Evolutionary conservation across 2,329 filamentous ascomycete genomes (phyloP), one percentile per base, ranked within the genome.

Genomic region (Neonectria punicea): DNA sequence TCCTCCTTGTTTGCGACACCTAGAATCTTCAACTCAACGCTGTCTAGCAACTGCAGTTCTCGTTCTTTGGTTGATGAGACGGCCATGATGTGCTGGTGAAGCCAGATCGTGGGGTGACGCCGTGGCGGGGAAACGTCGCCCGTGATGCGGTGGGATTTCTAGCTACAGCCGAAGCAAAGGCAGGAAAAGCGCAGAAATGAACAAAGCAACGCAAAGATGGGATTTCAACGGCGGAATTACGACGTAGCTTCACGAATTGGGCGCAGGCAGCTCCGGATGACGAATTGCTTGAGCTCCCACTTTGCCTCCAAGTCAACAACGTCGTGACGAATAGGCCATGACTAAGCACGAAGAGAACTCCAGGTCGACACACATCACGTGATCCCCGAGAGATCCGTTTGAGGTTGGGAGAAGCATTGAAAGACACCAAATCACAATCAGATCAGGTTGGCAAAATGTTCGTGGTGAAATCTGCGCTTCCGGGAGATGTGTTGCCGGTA

Each of bases 11-110:
- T 92, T 30, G 94, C 92, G 57, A 95, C 88, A 30, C 89, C 91
- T 16, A 89, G 77, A 74, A 98, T 96, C 68, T 90, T 88, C 75
- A 96, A 89, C 78, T 97, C 94, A 50, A 97, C 91, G 76, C 93
- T 95, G 74, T 92, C 92, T 57, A 97, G 88, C 67, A 98, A 87
- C 70, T 89, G 88, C 70, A 97, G 85, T 85, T 97, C 94, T 67
- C 90, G 89, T 79, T 91, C 85, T 79, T 92, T 89, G 6, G 82
- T 73, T 11, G 82, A 76, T 28, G 74, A 58, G 30, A 72, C 65
- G 28, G 82, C 73, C 82, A 83, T 84, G 65, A 34, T 67, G 66
- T 54, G 34, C 46, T 41, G 22, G 53, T 39, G 51, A 54, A 36
- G 41, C 32, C 44, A 39, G 49, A 43, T 49, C 34, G 56, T 46